A percentile compares a stretch with the other conserved stretches of the same genome.
phyloP scores from a whole-genome alignment of 2,329 filamentous ascomycete genomes.

The Hypoxylon sp. region DNA sequence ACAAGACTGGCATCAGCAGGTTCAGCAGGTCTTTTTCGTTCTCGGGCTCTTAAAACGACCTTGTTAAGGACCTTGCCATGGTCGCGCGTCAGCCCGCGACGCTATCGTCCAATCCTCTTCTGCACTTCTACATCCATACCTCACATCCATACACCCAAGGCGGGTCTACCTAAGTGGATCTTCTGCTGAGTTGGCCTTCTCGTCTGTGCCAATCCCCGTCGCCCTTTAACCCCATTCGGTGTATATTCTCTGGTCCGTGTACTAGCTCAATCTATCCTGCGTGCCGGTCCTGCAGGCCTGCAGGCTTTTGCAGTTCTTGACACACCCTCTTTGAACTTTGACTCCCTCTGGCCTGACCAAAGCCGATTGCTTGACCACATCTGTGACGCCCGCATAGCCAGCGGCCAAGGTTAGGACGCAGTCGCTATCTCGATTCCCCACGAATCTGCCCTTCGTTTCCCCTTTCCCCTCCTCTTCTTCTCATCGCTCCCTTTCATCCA shows the following conservation, averaged over 20 bases:
- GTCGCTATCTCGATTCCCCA: slow-evolving; percentile 46
- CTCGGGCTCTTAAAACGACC: slow-evolving; percentile 30
- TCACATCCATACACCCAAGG: slow-evolving; percentile 38
- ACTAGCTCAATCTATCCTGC: slow-evolving; percentile 40
- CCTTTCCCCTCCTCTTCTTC: slow-evolving; percentile 35
- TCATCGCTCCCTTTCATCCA: slow-evolving; percentile 37
- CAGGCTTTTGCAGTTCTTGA: slow-evolving; percentile 25
- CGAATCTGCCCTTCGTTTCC: slow-evolving; percentile 42
- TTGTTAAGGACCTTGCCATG: slow-evolving; percentile 38
- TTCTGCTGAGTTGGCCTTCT: slow-evolving; percentile 54
- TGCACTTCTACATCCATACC: slow-evolving; percentile 35
- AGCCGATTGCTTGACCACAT: slow-evolving; percentile 24
- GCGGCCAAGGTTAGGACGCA: slow-evolving; percentile 35
- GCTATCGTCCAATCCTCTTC: slow-evolving; percentile 52
- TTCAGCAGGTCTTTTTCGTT: slow-evolving; percentile 14
- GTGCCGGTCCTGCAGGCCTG: slow-evolving; percentile 39
- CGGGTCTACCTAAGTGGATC: slow-evolving; percentile 47
- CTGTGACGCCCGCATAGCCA: slow-evolving; percentile 35
- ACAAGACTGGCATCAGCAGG: slow-evolving; percentile 11
- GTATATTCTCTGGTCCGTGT: slow-evolving; percentile 36
- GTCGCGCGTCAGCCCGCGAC: slow-evolving; percentile 53
- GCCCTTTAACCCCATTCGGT: slow-evolving; percentile 45
- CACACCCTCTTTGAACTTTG: slow-evolving; percentile 6
- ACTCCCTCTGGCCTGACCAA: slow-evolving; percentile 24
- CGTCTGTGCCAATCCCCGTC: slow-evolving; percentile 41